A percentile compares a stretch with the other conserved stretches of the same genome.
Evolutionary conservation across 2,329 filamentous ascomycete species (phyloP).

Genomic region (Stenocarpella maydis): DNA sequence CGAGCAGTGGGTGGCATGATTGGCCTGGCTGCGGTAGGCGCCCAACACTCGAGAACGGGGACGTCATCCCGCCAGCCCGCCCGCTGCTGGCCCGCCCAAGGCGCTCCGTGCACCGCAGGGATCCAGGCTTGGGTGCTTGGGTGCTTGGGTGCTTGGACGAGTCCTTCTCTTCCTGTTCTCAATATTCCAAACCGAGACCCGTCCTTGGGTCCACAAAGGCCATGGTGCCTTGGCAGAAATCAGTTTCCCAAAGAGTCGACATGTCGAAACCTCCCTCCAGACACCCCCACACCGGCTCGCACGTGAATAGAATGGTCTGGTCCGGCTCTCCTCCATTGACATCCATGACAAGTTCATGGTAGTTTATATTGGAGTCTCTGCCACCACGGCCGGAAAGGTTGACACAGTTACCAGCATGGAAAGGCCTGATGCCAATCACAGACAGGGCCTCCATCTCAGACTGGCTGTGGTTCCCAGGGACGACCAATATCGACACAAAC

Average conservation of each 20-base stretch:
- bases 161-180: background rate
- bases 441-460: too few species aligned
- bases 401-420: too few species aligned
- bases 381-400: too few species aligned
- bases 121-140: conserved; percentile 33
- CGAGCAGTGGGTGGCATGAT: background rate
- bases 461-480: background rate
- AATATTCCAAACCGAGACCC: background rate
- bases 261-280: background rate
- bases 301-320: background rate
- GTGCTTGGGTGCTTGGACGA: conserved; percentile 38
- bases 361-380: background rate
- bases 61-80: conserved; percentile 24
- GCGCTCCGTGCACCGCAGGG: background rate
- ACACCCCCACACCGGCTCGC: background rate
- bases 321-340: background rate
- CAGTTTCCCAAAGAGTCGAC: background rate
- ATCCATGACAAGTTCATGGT: background rate
- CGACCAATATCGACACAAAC: background rate
- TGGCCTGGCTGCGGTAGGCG: background rate
- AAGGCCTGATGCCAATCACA: background rate
- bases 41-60: conserved; percentile 1
- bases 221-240: background rate
- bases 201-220: background rate
- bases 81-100: background rate